Conservation (phyloP, 1,284 basidiomycete species). For the Pterulicium gracile region DNA sequence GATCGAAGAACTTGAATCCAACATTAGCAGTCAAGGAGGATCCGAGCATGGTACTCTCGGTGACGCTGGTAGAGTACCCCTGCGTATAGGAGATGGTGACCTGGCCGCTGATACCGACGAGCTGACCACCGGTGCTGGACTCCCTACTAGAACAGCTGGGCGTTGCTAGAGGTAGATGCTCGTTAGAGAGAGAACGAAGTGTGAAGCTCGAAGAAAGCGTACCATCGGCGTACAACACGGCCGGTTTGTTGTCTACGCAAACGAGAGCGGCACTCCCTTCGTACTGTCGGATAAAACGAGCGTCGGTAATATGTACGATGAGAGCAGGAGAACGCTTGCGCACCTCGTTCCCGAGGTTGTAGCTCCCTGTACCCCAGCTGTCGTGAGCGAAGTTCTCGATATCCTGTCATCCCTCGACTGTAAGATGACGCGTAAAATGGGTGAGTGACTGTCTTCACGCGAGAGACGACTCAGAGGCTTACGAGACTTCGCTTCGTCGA, state of each 20-base stretch:
- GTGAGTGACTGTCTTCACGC: background rate
- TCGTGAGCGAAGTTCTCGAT: constrained; percentile 12
- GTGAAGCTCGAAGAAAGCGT: background rate
- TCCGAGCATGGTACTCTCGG: background rate
- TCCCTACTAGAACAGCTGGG: background rate
- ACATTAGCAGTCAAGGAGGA: background rate
- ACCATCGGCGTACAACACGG: background rate
- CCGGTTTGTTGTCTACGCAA: constrained; percentile 3
- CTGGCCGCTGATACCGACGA: constrained; percentile 1
- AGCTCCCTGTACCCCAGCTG: constrained; percentile 9
- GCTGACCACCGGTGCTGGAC: background rate
- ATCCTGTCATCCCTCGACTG: constrained; percentile 11
- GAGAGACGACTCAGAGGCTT: background rate
- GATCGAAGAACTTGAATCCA: background rate
- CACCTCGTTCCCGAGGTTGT: constrained; percentile 11
- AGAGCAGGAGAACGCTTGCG: constrained; percentile 8
- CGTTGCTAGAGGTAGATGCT: background rate
- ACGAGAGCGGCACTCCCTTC: constrained; percentile 1
- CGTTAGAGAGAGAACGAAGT: background rate
- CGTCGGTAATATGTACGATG: background rate
- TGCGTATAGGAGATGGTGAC: constrained; percentile 1
- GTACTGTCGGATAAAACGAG: background rate
- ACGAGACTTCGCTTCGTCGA: constrained; percentile 2
- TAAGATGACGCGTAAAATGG: background rate
- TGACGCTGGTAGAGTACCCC: background rate